These are phyloP conservation scores for Cladophialophora carrionii DNA, from an alignment of 2,329 filamentous ascomycete species.

Conservation along the genomic window DNA sequence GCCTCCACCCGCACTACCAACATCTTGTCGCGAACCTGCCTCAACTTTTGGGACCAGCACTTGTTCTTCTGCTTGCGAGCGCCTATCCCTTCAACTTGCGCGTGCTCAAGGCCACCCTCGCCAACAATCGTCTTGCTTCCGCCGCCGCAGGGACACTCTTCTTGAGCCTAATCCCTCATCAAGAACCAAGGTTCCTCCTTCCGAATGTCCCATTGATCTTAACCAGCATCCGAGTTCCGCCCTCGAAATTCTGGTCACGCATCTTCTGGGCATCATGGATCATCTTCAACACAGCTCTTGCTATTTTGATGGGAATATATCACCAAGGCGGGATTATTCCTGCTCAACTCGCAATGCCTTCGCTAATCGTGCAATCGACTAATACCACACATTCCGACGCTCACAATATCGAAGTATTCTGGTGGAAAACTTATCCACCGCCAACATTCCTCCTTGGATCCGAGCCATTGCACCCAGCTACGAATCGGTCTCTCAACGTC, in stretches of 20 bases:
- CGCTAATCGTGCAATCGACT: conserved; percentile 31
- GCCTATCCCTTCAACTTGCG: conserved; percentile 41
- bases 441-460: conserved; percentile 56
- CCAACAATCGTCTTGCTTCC: conserved; percentile 48
- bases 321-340: conserved; percentile 59
- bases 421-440: conserved; percentile 61
- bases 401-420: conserved; percentile 48
- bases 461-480: conserved; percentile 37
- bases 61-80: conserved; percentile 60
- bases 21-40: conserved; percentile 73
- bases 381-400: conserved; percentile 36
- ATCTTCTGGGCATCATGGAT: conserved; percentile 52
- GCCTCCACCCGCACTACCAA: conserved; percentile 77
- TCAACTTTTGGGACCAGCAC: conserved; percentile 71
- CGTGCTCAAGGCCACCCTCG: conserved; percentile 31
- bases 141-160: conserved; percentile 50
- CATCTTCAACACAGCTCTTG: conserved; percentile 54
- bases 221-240: conserved; percentile 51
- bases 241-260: conserved; percentile 40
- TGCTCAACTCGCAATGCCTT: conserved; percentile 52
- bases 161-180: conserved; percentile 54
- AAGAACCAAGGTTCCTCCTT: conserved; percentile 58
- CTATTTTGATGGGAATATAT: conserved; percentile 56
- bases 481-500: conserved; percentile 41
- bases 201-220: conserved; percentile 57